Evolutionary conservation across 1,139 yeast species (phyloP), one percentile per base, ranked within the genome.

Genomic region (Geotrichum citri-aurantii): DNA sequence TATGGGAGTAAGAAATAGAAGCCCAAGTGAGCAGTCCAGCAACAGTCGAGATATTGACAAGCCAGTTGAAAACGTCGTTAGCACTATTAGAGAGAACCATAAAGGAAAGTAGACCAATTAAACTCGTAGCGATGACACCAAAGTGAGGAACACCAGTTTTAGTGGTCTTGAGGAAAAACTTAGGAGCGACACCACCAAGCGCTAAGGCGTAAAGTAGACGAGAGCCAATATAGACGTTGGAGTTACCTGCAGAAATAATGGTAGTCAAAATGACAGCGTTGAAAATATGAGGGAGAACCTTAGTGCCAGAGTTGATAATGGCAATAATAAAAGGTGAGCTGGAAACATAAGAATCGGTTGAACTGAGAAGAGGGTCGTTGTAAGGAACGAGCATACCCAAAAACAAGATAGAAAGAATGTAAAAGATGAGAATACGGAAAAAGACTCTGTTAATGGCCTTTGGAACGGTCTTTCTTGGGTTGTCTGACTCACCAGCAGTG

Each of bases 321-420:
- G 61, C 85, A 63, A 84, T 76, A 4, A 88, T 83, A 70, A 84
- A 84, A 1, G 89, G 88, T 4, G 88, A 83, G 3, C 87, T 81
- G 55, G 79, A 63, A 21, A 80, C 73, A 47, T 74, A 74, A 5
- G 76, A 79, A 23, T 79, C 77, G 27, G 73, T 65, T 57, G 47
- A 33, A 10, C 7, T 11, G 42, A 75, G 64, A 53, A 69, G 69
- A 65, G 79, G 74, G 68, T 76, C 72, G 69, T 75, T 73, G 69
- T 74, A 77, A 62, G 84, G 78, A 62, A 81, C 76, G 63, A 75
- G 74, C 73, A 79, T 73, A 57, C 79, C 79, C 66, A 81, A 70
- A 70, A 79, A 73, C 64, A 81, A 68, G 58, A 81, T 73, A 48
- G 81, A 70, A 58, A 79, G 68, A 64, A 80, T 66, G 70, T 78